Conservation (phyloP, 345 rosid genomes). For the Acer saccharum region DNA sequence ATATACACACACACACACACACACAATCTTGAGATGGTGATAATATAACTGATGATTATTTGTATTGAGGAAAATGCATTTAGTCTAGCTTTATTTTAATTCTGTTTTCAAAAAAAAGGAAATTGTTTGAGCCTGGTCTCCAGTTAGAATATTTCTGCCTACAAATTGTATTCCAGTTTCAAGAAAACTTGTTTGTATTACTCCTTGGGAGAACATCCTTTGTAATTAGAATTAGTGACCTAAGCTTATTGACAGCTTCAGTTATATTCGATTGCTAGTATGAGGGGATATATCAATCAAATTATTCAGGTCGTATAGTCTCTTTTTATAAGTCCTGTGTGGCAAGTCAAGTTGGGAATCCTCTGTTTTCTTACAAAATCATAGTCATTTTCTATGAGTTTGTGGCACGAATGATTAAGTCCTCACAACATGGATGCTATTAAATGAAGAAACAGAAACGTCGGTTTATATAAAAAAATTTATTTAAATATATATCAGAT, state of each 20-base stretch:
- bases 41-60: neutral
- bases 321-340: neutral
- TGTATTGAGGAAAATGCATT: neutral
- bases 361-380: neutral
- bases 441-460: neutral
- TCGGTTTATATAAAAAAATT: too few species aligned
- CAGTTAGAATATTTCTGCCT: neutral
- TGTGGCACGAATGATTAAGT: neutral
- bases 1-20: too few species aligned
- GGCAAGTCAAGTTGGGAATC: slow-evolving; percentile 1
- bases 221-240: neutral
- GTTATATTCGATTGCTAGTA: neutral
- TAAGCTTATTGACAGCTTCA: neutral
- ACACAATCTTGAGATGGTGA: neutral
- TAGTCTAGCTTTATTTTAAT: neutral
- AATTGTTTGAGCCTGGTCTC: neutral
- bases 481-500: neutral
- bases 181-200: neutral
- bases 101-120: neutral
- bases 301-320: neutral
- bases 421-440: neutral
- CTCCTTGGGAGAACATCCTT: neutral
- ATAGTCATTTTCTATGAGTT: neutral
- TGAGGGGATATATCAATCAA: neutral
- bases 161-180: neutral